Base-by-base conservation (phyloP, 768 basidiomycete species). In the Suillus brevipes region DNA sequence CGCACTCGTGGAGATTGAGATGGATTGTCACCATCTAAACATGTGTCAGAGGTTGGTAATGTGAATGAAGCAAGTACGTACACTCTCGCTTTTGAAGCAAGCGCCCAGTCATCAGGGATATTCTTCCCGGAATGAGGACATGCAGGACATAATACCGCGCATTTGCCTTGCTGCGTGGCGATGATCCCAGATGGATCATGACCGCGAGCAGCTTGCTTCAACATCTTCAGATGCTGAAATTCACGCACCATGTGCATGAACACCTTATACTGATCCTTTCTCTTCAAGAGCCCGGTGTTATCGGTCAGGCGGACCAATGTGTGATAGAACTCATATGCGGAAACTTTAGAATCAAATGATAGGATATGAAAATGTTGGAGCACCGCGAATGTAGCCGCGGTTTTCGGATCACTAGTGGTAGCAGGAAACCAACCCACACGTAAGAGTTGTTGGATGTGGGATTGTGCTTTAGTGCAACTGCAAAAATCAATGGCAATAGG, bases 81-180 rank as follows among this genome's bases (percentile, higher is more conserved):
- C 56, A 1, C 8, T 9, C n/a, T 36, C 9, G 56, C 56, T 38
- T 58, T 36, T 4, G 56, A 34, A 58, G 56, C 56, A 58, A 25
- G 31, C 31, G 67, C 31, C 72, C 74, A 75, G 7, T 60, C 62
- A 2, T 61, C 62, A 0, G 71, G 68, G 0, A 75, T 62, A 64
- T 76, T 76, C 1, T 69, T 65, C 2, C 69, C 70, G 0, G 71
- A 72, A 4, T 69, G 65, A 0, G 74, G 75, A 62, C 76, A 77
- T 0, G 71, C 67, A 0, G 71, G 71, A 57, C 76, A 77, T 14
- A 56, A 45, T 0, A 75, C 47, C 0, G 76, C 70, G 1, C 70
- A 66, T 38, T 71, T 68, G 9, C 75, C 75, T 1, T 52, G 14
- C 13, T 18, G 7, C n/a, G 75, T 75, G 4, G 68, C 70, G 0